Base-by-base conservation (phyloP, 768 basidiomycete genomes). In the Psilocybe tampanensis region DNA sequence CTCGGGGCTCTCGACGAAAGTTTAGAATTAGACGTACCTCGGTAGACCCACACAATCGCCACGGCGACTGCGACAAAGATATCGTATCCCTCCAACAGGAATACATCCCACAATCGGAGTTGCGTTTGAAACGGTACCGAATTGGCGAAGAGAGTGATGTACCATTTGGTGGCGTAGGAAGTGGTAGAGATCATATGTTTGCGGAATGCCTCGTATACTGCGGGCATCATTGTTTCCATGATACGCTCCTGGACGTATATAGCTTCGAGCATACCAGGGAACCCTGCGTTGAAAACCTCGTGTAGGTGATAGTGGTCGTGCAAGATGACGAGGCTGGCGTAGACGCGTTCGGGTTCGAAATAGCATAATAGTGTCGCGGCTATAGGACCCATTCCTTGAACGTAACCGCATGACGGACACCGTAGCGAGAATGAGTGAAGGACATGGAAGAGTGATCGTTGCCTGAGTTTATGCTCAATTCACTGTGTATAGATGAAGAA, bases 331-430 rank as follows among this genome's bases (percentile, higher is more conserved):
- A 98, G 82, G 23, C 87, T 81, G 3, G 89, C 85, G 67, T 95
- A 97, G 4, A 87, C 90, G 51, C 87, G 88, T 74, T 94, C 92
- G 8, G 97, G 94, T 60, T 89, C 88, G 69, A 94, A 89, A 70
- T 98, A 98, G 74, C 91, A 95, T 12, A 98, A 82, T 19, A 99
- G 80, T 1, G 95, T 98, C 1, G 95, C 92, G 0, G 96, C 94
- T 55, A 99, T 92, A 6, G 96, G 92, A 2, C 97, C 95, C 97
- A 99, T 99, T 58, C 97, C 97, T 74, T 99, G 97, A 39, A 95
- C 95, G 69, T 99, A 99, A 15, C 96, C 96, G 60, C 97, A 98
- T 11, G 82, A 77, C 17, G 77, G 70, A 72, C 96, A 98, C n/a
- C 80, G 78, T 18, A 95, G 79, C 1, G 94, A 95, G 69, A 97